Evolutionary conservation across 805 yeast genomes (phyloP).

Genomic region (Wickerhamiella allomyrinae): DNA sequence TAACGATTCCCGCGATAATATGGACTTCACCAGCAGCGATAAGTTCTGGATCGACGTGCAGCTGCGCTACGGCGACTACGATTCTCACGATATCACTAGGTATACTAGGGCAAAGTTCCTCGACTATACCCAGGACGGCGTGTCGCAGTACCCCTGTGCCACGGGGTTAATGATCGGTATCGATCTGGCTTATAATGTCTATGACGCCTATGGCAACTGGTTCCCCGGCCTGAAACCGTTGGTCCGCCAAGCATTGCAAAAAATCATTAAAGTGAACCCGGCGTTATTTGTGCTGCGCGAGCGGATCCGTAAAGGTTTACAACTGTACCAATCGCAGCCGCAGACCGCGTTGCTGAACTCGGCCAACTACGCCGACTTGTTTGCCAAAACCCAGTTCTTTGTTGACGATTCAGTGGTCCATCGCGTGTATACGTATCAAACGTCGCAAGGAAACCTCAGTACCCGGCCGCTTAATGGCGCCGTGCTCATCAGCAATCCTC

Average conservation of each 20-base stretch:
- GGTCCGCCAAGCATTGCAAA: constrained; percentile 81
- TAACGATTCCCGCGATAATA: constrained; percentile 52
- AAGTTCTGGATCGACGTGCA: constrained; percentile 95
- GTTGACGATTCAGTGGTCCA: constrained; percentile 92
- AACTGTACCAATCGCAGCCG: constrained; percentile 83
- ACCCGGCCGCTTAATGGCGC: constrained; percentile 92
- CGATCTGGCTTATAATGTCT: constrained; percentile 90
- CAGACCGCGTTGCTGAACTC: constrained; percentile 85
- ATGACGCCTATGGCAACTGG: constrained; percentile 96
- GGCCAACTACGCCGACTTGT: constrained; percentile 77
- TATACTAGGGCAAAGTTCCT: constrained; percentile 85
- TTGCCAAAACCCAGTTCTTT: constrained; percentile 72
- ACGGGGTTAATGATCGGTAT: constrained; percentile 84
- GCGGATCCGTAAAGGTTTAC: constrained; percentile 85
- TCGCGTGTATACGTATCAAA: constrained; percentile 79
- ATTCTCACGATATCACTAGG: constrained; percentile 89
- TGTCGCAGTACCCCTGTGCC: constrained; percentile 79
- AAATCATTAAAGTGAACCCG: constrained; percentile 89
- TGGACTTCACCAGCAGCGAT: constrained; percentile 38
- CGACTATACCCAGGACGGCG: constrained; percentile 81
- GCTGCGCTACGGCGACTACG: constrained; percentile 90
- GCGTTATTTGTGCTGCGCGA: constrained; percentile 84
- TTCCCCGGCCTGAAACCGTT: constrained; percentile 86
- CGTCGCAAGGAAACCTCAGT: constrained; percentile 83
- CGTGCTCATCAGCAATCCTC: constrained; percentile 76